phyloP scores from a whole-genome alignment of 1,284 basidiomycete species.

The Rugosomyces carneus region DNA sequence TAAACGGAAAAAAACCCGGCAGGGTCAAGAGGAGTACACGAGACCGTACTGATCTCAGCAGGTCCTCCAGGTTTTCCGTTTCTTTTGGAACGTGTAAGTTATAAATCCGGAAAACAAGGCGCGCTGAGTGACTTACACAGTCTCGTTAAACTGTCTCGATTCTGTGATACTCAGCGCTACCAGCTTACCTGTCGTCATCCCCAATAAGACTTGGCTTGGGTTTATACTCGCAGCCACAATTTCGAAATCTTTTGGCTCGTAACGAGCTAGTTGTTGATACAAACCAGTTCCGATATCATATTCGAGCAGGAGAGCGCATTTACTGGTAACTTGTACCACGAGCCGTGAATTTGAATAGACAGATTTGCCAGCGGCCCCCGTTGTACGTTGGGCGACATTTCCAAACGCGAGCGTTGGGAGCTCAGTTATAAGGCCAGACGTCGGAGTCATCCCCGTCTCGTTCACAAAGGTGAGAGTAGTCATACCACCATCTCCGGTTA shows the following conservation, averaged over 20 bases:
- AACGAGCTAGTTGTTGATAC: constrained; percentile 23
- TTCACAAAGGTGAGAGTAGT: constrained; percentile 34
- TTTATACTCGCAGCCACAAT: constrained; percentile 68
- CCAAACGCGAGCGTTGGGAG: constrained; percentile 61
- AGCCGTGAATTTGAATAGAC: constrained; percentile 47
- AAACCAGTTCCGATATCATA: constrained; percentile 35
- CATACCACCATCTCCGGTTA: constrained; percentile 33
- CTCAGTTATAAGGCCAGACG: constrained; percentile 37
- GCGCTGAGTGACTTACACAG: constrained; percentile 26
- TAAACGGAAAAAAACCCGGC: constrained; percentile 39
- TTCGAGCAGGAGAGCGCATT: constrained; percentile 48
- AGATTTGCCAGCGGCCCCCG: constrained; percentile 23
- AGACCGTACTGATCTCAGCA: constrained; percentile 59
- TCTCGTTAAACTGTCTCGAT: constrained; percentile 31
- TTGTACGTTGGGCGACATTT: constrained; percentile 41
- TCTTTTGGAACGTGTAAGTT: constrained; percentile 1
- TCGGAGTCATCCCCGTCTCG: constrained; percentile 33
- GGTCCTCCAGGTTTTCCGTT: constrained; percentile 3
- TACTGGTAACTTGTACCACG: constrained; percentile 68
- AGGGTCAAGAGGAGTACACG: constrained; percentile 49
- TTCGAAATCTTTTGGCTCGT: constrained; percentile 26
- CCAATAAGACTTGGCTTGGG: constrained; percentile 61
- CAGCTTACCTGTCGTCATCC: constrained; percentile 52
- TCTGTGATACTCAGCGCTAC: constrained; percentile 44
- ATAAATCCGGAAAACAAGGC: neutral